A percentile compares a stretch with the other conserved stretches of the same genome.
phyloP scores from a whole-genome alignment of 2,329 filamentous ascomycete genomes.

The Colletotrichum zoysiae region DNA sequence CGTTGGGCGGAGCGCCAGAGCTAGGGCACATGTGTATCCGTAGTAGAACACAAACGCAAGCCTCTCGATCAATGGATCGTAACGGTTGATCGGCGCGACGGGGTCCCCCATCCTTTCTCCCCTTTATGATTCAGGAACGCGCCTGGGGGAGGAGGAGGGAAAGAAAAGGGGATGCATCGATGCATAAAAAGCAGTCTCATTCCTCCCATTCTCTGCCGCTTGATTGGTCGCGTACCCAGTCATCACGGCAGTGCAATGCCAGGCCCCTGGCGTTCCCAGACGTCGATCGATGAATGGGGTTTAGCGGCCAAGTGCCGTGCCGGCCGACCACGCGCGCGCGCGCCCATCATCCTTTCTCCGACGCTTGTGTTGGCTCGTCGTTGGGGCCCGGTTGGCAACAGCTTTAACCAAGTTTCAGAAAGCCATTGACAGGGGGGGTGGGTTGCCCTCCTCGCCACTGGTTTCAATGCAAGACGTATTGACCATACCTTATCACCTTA shows the following conservation, averaged over 20 bases:
- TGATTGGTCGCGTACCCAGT: conserved; percentile 17
- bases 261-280: background rate
- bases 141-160: background rate
- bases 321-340: background rate
- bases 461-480: conserved; percentile 18
- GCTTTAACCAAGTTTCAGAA: conserved; percentile 28
- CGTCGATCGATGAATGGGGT: conserved; percentile 23
- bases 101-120: background rate
- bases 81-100: conserved; percentile 15
- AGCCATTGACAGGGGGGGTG: background rate
- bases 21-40: background rate
- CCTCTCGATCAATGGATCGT: background rate
- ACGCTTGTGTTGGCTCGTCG: background rate
- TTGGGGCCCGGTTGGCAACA: background rate
- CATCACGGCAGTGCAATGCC: conserved; percentile 27
- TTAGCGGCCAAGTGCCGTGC: conserved; percentile 13
- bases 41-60: background rate
- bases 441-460: background rate
- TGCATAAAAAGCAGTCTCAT: conserved; percentile 25
- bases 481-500: background rate
- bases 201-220: background rate
- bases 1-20: background rate
- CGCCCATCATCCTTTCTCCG: background rate
- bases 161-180: conserved; percentile 10
- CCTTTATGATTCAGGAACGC: background rate